phyloP scores from a whole-genome alignment of 768 basidiomycete species.

The Mycena filopes region DNA sequence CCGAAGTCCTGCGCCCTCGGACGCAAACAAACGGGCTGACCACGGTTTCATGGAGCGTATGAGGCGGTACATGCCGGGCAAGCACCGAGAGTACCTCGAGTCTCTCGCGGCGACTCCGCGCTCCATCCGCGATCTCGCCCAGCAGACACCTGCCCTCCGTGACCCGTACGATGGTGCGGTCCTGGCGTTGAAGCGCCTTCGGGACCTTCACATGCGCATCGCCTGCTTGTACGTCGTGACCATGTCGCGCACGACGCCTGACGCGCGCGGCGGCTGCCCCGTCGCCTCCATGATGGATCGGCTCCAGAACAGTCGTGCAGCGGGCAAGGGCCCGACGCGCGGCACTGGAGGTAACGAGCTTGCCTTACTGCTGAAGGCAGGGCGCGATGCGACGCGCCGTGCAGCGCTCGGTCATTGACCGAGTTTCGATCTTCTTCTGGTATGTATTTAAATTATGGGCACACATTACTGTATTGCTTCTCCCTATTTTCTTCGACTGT shows the following conservation, averaged over 20 bases:
- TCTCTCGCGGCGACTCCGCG: conserved; percentile 69
- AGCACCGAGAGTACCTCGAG: conserved; percentile 85
- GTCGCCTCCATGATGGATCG: conserved; percentile 65
- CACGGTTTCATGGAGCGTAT: conserved; percentile 91
- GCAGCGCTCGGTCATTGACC: conserved; percentile 38
- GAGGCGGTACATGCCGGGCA: conserved; percentile 95
- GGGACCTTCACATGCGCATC: conserved; percentile 90
- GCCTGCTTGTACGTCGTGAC: conserved; percentile 89
- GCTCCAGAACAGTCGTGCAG: conserved; percentile 52
- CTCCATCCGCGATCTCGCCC: conserved; percentile 72
- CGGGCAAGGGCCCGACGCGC: conserved; percentile 63
- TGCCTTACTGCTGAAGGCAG: conserved; percentile 85
- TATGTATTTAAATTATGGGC: conserved; percentile 1
- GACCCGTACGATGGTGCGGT: conserved; percentile 87
- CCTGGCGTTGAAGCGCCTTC: conserved; percentile 79
- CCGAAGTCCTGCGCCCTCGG: conserved; percentile 74
- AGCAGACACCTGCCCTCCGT: conserved; percentile 64
- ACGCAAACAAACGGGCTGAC: conserved; percentile 72
- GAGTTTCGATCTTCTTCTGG: too few species aligned
- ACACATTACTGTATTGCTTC: conserved; percentile 18
- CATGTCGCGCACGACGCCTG: conserved; percentile 74
- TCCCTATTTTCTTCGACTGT: not conserved
- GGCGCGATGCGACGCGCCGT: conserved; percentile 86
- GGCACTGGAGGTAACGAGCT: conserved; percentile 94
- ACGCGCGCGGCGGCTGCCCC: conserved; percentile 58